A percentile compares a stretch with the other conserved stretches of the same genome.
phyloP scores from a whole-genome alignment of 2,329 filamentous ascomycete species.

The Penicillium sp. region DNA sequence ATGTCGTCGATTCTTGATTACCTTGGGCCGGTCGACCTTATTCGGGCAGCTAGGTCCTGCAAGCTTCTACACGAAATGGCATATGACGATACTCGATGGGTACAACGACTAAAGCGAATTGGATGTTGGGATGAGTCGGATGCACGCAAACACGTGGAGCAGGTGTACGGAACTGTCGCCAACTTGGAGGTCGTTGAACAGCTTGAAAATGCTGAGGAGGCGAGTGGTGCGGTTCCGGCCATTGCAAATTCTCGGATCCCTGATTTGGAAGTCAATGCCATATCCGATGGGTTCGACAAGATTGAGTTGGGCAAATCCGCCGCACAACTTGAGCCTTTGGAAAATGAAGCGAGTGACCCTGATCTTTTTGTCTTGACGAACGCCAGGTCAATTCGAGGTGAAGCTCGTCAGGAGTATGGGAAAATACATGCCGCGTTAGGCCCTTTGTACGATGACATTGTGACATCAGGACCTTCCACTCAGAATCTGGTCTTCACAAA shows the following conservation, averaged over 20 bases:
- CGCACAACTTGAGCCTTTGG: conserved; percentile 25
- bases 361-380: conserved; percentile 69
- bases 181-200: conserved; percentile 28
- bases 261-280: conserved; percentile 30
- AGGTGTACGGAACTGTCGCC: conserved; percentile 49
- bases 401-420: conserved; percentile 85
- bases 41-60: conserved; percentile 80
- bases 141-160: conserved; percentile 77
- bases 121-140: conserved; percentile 89
- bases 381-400: conserved; percentile 75
- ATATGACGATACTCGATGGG: conserved; percentile 96
- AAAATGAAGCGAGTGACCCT: conserved; percentile 57
- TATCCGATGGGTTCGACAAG: conserved; percentile 76
- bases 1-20: conserved; percentile 86
- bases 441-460: conserved; percentile 85
- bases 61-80: conserved; percentile 95
- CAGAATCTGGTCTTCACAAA: conserved; percentile 83
- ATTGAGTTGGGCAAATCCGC: conserved; percentile 56
- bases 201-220: conserved; percentile 24
- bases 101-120: conserved; percentile 80
- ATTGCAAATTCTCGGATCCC: conserved; percentile 18
- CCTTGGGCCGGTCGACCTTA: conserved; percentile 78
- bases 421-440: conserved; percentile 85
- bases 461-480: conserved; percentile 65
- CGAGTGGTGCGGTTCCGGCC: conserved; percentile 13